A percentile compares a stretch with the other conserved stretches of the same genome.
These are phyloP conservation scores for Pleurotus djamor DNA, from an alignment of 768 basidiomycete species.

Conservation along the genomic window DNA sequence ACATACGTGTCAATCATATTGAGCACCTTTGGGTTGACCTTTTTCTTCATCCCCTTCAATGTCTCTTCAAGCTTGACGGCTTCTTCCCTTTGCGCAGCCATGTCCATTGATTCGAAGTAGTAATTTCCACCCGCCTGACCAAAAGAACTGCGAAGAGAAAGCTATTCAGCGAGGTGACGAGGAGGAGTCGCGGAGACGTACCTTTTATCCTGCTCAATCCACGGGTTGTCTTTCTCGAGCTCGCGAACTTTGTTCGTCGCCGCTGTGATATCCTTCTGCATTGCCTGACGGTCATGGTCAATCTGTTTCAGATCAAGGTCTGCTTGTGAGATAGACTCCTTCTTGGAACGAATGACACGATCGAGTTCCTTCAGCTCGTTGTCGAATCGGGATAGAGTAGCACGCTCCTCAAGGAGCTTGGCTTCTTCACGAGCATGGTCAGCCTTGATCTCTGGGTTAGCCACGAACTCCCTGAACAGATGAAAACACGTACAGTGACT, in stretches of 20 bases:
- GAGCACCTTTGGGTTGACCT: slow-evolving; percentile 93
- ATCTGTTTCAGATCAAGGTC: slow-evolving; percentile 65
- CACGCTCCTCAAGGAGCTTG: slow-evolving; percentile 81
- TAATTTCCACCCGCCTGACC: slow-evolving; percentile 80
- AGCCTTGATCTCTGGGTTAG: slow-evolving; percentile 30
- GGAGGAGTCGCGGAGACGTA: slow-evolving; percentile 35
- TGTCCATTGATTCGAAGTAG: slow-evolving; percentile 71
- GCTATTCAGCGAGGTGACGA: neutral
- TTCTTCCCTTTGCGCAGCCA: slow-evolving; percentile 55
- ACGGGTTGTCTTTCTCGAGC: slow-evolving; percentile 81
- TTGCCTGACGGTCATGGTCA: slow-evolving; percentile 63
- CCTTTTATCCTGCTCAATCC: slow-evolving; percentile 90
- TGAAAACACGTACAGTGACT: slow-evolving; percentile 37
- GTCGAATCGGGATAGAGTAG: slow-evolving; percentile 85
- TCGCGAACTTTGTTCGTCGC: slow-evolving; percentile 50
- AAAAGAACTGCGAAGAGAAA: slow-evolving; percentile 58
- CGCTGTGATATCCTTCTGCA: slow-evolving; percentile 63
- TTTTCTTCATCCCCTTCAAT: slow-evolving; percentile 90
- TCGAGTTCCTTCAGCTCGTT: slow-evolving; percentile 85
- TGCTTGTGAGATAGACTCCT: slow-evolving; percentile 61
- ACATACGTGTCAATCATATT: slow-evolving; percentile 92
- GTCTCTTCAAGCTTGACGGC: slow-evolving; percentile 72
- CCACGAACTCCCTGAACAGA: no score
- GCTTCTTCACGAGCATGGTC: slow-evolving; percentile 63
- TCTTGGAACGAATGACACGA: slow-evolving; percentile 77